Base-by-base conservation (phyloP, 1,284 basidiomycete genomes). In the Stereum hirsutum region DNA sequence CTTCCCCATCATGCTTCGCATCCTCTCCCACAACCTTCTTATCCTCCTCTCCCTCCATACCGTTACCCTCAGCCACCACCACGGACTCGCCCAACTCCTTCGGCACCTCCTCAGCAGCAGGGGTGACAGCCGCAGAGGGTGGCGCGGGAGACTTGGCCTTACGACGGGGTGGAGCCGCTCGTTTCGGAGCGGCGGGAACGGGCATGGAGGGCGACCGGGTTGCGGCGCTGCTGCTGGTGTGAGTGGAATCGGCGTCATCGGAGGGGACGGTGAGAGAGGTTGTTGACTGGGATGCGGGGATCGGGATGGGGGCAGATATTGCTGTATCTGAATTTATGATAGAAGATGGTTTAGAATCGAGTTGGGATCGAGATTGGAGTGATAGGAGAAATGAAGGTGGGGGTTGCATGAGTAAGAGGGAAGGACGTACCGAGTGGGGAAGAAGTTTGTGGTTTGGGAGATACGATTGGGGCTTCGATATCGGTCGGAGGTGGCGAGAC, bases 111-210 rank as follows among this genome's bases (percentile, higher is more conserved):
- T 51, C 41, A 20, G 51, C 49, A 6, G 44, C 47, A 1, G 48
- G 43, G 21, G 48, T 14, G n/a, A 42, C 17, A 27, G 49, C 49
- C n/a, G n/a, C n/a, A 25, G 52, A 47, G 1, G 52, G 43, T n/a
- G 65, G 60, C 8, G 58, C 53, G 4, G 60, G 55, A 1, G 57
- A 55, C 46, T 78, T 81, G 30, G 63, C 2, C 62, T 73, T 81
- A 39, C 84, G 69, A 31, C 81, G 65, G 4, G 85, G 84, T 35
- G 82, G 84, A 3, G 65, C 80, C 14, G 79, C 70, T 5, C 85
- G 72, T 36, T 78, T 74, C 31, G 84, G 85, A 8, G 59, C 78
- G n/a, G 70, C 68, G 12, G 84, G 82, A 4, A 83, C 64, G n/a
- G 84, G 85, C 82, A 88, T 88, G 1, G 75, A 66, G 3, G 78